Evolutionary conservation across 2,329 filamentous ascomycete species (phyloP).

Genomic region (Aspergillus fijiensis): DNA sequence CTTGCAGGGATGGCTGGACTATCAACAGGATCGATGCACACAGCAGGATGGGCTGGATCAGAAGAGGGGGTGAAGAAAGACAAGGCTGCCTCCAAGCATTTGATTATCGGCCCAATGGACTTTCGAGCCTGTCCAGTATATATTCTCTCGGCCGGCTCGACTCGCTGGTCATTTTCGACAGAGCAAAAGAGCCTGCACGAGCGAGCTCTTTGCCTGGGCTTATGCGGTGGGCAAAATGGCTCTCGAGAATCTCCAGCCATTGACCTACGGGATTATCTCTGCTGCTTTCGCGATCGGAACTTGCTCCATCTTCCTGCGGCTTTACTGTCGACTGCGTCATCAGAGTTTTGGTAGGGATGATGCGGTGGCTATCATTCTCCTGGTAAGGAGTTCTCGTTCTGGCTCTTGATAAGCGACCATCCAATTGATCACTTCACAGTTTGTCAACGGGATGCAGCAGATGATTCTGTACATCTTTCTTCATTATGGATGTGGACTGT

Average conservation of each 20-base stretch:
- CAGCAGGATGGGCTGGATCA: neutral
- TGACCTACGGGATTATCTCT: neutral
- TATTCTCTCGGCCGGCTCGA: no score
- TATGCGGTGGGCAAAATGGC: neutral
- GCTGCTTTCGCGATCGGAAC: neutral
- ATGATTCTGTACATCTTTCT: conserved; percentile 8
- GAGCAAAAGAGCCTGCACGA: no score
- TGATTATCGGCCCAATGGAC: neutral
- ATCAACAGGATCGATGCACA: neutral
- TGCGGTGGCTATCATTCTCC: neutral
- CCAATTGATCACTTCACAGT: neutral
- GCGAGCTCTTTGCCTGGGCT: no score
- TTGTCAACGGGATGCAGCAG: conserved; percentile 7
- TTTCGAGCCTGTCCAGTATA: no score
- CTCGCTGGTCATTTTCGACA: no score
- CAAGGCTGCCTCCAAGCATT: neutral
- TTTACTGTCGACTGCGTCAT: neutral
- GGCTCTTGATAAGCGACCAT: no score
- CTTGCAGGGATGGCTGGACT: neutral
- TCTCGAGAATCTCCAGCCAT: neutral
- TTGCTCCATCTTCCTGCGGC: neutral
- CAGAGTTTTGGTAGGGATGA: neutral
- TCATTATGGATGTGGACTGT: neutral
- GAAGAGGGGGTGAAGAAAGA: neutral
- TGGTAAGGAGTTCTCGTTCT: neutral